A percentile compares a stretch with the other conserved stretches of the same genome.
Conservation (phyloP, 148 eudicot species). For the Spergularia marina region DNA sequence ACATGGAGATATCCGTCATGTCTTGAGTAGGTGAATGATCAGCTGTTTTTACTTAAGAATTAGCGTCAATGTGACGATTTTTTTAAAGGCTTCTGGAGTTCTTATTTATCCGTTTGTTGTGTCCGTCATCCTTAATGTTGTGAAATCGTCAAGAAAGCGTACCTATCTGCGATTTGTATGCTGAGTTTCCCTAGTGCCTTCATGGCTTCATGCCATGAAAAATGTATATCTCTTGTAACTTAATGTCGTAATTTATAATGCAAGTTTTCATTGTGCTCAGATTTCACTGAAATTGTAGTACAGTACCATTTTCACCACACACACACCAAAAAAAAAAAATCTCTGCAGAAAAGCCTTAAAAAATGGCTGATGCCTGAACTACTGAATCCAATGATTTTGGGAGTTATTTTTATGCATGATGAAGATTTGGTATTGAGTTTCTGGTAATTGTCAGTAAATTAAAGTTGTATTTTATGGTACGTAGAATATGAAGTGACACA, state of each 20-base stretch:
- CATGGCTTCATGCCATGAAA: constrained; percentile 24
- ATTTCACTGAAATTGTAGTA: not conserved
- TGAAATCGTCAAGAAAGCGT: constrained; percentile 29
- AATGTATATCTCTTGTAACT: constrained; percentile 36
- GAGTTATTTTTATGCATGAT: constrained; percentile 6
- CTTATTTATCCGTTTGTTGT: not conserved
- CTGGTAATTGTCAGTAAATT: not conserved
- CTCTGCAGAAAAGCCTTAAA: not conserved
- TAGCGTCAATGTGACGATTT: constrained; percentile 1
- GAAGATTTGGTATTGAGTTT: constrained; percentile 25
- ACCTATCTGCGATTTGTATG: constrained; percentile 13
- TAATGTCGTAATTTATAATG: constrained; percentile 18
- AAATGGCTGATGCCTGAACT: not conserved
- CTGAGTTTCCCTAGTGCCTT: constrained; percentile 20
- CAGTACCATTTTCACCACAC: not conserved
- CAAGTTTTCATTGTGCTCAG: constrained; percentile 10
- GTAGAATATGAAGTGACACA: constrained; percentile 17
- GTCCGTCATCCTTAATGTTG: not conserved
- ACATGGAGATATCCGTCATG: constrained; percentile 31
- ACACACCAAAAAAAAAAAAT: too few relatives aligned
- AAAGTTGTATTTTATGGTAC: not conserved
- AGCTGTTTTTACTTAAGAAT: constrained; percentile 8
- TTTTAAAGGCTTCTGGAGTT: constrained; percentile 5
- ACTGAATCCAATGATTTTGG: constrained; percentile 6
- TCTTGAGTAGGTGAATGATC: constrained; percentile 29